A percentile compares a stretch with the other conserved stretches of the same genome.
Evolutionary conservation across 2,329 filamentous ascomycete species (phyloP).

Genomic region (Phialocephala subalpina): DNA sequence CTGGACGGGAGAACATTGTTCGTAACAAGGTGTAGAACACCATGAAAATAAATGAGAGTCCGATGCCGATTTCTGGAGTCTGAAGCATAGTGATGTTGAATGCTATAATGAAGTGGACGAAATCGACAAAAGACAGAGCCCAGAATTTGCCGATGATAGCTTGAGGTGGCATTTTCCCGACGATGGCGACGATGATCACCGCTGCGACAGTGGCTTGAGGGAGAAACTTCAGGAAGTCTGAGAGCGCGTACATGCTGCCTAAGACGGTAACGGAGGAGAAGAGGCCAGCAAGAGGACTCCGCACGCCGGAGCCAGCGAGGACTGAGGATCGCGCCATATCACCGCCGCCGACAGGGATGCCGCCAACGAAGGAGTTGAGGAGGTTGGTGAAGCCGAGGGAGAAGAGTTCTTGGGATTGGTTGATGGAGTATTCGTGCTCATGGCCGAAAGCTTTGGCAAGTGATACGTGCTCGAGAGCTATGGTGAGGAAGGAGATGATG

Average conservation of each 20-base stretch:
- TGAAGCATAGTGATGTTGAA: slow-evolving; percentile 71
- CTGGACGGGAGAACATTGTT: slow-evolving; percentile 31
- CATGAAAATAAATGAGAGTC: slow-evolving; percentile 25
- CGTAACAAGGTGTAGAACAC: slow-evolving; percentile 32
- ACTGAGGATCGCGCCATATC: slow-evolving; percentile 74
- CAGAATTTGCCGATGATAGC: slow-evolving; percentile 62
- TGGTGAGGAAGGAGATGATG: slow-evolving; percentile 57
- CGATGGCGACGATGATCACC: slow-evolving; percentile 60
- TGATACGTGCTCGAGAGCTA: slow-evolving; percentile 71
- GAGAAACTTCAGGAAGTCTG: slow-evolving; percentile 71
- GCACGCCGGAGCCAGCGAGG: slow-evolving; percentile 69
- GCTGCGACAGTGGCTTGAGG: slow-evolving; percentile 70
- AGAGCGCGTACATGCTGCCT: slow-evolving; percentile 67
- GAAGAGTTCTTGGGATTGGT: slow-evolving; percentile 70
- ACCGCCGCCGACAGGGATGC: slow-evolving; percentile 66
- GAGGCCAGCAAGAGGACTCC: slow-evolving; percentile 66
- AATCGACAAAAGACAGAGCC: slow-evolving; percentile 71
- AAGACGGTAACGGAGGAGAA: slow-evolving; percentile 69
- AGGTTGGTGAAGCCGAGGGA: slow-evolving; percentile 70
- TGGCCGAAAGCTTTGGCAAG: slow-evolving; percentile 71
- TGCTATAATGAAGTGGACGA: slow-evolving; percentile 67
- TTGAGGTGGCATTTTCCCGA: slow-evolving; percentile 28
- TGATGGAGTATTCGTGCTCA: slow-evolving; percentile 67
- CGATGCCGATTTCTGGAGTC: slow-evolving; percentile 62
- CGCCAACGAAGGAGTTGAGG: slow-evolving; percentile 69